Evolutionary conservation across 164 flowering plant genomes (phyloP).

Genomic region (Kingdonia uniflora): DNA sequence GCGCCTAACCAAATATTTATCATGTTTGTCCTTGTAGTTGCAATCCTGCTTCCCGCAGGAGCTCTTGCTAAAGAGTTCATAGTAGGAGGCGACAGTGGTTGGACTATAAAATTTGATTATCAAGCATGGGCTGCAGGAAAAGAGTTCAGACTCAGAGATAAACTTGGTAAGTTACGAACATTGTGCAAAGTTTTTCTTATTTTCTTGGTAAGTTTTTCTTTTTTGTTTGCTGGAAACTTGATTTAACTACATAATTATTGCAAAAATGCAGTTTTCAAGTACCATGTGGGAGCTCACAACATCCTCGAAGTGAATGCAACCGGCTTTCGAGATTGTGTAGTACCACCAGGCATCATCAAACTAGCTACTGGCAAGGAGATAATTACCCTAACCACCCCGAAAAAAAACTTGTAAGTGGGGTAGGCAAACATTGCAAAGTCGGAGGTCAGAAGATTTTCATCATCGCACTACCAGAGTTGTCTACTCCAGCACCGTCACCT

Average conservation of each 20-base stretch:
- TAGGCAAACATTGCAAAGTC: conserved; percentile 22
- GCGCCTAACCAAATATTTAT: conserved; percentile 6
- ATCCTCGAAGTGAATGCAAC: conserved; percentile 24
- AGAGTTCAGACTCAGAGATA: conserved; percentile 27
- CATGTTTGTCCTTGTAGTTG: neutral
- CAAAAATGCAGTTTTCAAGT: conserved; percentile 23
- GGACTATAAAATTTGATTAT: conserved; percentile 11
- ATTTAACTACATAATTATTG: no score
- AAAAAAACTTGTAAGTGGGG: conserved; percentile 34
- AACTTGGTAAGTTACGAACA: conserved; percentile 16
- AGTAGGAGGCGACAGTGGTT: conserved; percentile 28
- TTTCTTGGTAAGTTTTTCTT: no score
- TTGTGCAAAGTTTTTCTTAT: no score
- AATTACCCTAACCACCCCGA: conserved; percentile 20
- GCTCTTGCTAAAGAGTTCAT: neutral
- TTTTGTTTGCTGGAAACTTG: no score
- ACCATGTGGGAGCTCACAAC: neutral
- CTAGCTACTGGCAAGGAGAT: conserved; percentile 24
- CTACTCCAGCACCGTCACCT: no score
- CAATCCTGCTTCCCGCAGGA: neutral
- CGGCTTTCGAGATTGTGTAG: conserved; percentile 19
- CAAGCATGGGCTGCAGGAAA: conserved; percentile 20
- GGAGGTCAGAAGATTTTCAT: conserved; percentile 16
- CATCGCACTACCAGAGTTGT: conserved; percentile 4
- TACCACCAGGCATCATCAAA: conserved; percentile 4